Percentiles rank a stretch among this genome's conserved stretches.
phyloP scores from a whole-genome alignment of 2,329 filamentous ascomycete genomes.

The Pseudogymnoascus sp. region DNA sequence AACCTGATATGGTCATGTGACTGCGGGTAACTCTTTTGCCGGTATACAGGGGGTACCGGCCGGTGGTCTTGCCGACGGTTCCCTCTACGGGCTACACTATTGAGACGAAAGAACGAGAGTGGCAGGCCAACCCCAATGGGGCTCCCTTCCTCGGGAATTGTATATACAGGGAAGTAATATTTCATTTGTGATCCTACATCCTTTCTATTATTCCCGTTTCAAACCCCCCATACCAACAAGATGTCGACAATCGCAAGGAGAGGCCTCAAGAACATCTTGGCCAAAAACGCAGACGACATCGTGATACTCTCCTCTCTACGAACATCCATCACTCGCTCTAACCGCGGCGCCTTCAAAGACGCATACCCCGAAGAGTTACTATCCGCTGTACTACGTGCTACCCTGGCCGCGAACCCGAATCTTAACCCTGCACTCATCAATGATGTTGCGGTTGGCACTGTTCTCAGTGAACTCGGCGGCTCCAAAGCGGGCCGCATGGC shows the following conservation, averaged over 20 bases:
- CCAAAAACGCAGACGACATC: constrained; percentile 72
- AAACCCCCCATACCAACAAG: constrained; percentile 12
- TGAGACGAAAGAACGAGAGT: background rate
- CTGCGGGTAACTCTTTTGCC: constrained; percentile 7
- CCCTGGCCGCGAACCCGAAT: constrained; percentile 64
- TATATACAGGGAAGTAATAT: constrained; percentile 4
- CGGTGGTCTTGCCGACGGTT: background rate
- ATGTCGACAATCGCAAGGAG: constrained; percentile 41
- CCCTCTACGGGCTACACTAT: background rate
- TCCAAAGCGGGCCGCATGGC: constrained; percentile 89
- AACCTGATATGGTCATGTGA: background rate
- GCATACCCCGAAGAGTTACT: constrained; percentile 89
- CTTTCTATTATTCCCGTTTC: background rate
- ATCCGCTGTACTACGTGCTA: constrained; percentile 57
- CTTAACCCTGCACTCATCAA: constrained; percentile 64
- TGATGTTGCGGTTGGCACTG: constrained; percentile 81
- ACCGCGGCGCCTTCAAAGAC: constrained; percentile 78
- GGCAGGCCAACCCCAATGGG: background rate
- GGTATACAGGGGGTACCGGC: background rate
- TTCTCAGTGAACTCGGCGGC: constrained; percentile 84
- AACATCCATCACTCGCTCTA: constrained; percentile 76
- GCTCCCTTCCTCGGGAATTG: constrained; percentile 1
- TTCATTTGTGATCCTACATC: background rate
- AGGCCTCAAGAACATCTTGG: constrained; percentile 68
- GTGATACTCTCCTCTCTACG: constrained; percentile 88